These are phyloP conservation scores for Ensete glaucum DNA, from an alignment of 176 grass and related monocot species.

Conservation along the genomic window DNA sequence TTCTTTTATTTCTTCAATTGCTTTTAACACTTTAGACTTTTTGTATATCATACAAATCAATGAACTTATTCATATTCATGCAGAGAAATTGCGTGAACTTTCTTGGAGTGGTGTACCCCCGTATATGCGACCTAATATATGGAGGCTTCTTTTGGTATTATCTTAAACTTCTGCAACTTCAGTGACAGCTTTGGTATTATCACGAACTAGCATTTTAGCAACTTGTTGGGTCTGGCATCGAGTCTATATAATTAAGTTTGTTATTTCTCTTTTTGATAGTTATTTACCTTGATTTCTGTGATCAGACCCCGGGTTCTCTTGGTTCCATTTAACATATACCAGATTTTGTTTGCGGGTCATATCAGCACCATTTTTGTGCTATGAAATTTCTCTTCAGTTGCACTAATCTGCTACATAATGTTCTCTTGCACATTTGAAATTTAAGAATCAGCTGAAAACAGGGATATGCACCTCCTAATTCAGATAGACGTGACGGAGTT, in stretches of 20 bases:
- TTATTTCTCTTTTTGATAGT: too few relatives aligned
- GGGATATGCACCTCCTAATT: slow-evolving; percentile 98
- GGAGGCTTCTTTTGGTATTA: slow-evolving; percentile 94
- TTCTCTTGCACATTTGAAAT: slow-evolving; percentile 34
- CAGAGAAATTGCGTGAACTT: slow-evolving; percentile 87
- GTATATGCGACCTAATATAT: slow-evolving; percentile 93
- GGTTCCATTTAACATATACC: too few relatives aligned
- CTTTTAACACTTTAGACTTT: too few relatives aligned
- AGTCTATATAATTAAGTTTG: too few relatives aligned
- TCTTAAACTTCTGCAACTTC: neutral
- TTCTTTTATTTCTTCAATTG: neutral
- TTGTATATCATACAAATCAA: neutral
- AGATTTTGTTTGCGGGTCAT: too few relatives aligned
- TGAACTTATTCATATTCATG: slow-evolving; percentile 18
- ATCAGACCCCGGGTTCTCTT: too few relatives aligned
- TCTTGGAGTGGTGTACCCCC: slow-evolving; percentile 97
- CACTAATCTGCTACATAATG: neutral
- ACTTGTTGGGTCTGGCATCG: too few relatives aligned
- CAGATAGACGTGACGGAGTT: slow-evolving; percentile 82
- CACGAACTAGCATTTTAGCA: too few relatives aligned
- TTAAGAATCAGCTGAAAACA: slow-evolving; percentile 73
- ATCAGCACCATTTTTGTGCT: neutral
- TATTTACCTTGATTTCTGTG: too few relatives aligned
- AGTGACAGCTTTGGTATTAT: neutral
- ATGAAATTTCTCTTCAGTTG: neutral